These are phyloP conservation scores for Phtheirospermum japonicum DNA, from an alignment of 257 asterid genomes.

Conservation along the genomic window DNA sequence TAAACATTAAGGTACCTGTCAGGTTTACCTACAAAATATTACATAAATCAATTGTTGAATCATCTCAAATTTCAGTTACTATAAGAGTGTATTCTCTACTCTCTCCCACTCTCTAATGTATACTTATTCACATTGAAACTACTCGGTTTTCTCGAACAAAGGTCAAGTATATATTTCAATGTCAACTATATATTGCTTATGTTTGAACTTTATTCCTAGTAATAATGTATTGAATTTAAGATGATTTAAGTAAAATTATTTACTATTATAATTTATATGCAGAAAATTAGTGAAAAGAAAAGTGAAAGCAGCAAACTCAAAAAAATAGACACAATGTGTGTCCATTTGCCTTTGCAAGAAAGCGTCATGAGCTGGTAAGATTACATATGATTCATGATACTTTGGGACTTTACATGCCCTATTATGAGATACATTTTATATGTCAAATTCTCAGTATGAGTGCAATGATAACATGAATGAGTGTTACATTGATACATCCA, in stretches of 20 bases:
- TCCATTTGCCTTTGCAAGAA: constrained; percentile 5
- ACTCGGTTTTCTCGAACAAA: neutral
- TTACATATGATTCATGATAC: neutral
- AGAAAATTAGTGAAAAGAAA: neutral
- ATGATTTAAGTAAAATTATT: neutral
- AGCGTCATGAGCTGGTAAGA: constrained; percentile 2
- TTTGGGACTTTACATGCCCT: neutral
- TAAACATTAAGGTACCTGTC: no score
- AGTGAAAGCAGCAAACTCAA: neutral
- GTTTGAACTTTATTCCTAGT: neutral
- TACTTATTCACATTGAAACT: neutral
- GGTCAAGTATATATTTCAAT: neutral
- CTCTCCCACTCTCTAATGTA: no score
- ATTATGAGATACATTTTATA: neutral
- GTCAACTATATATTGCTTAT: neutral
- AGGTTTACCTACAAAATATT: no score
- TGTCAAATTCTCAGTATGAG: no score
- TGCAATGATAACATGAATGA: no score
- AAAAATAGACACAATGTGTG: neutral
- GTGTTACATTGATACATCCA: no score
- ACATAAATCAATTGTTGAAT: no score
- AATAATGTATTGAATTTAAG: no score
- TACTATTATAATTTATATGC: neutral
- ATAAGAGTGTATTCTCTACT: no score
- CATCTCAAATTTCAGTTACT: no score